phyloP scores from a whole-genome alignment of 768 basidiomycete genomes.

The Scleroderma bovista region DNA sequence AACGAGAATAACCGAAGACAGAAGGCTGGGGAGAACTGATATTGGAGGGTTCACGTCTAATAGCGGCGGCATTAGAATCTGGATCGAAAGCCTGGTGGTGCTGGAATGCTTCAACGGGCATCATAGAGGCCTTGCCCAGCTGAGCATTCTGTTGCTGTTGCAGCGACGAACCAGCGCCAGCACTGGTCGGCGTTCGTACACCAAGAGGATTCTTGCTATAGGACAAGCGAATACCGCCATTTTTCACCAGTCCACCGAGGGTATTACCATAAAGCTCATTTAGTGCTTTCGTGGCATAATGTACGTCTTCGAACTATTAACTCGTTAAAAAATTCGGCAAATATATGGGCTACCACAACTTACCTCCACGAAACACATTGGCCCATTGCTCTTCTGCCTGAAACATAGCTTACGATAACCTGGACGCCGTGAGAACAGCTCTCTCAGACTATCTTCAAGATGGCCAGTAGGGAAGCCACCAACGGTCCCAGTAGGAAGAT shows the following conservation, averaged over 20 bases:
- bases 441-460: slow-evolving; percentile 82
- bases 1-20: slow-evolving; percentile 27
- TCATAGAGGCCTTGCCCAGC: slow-evolving; percentile 21
- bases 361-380: slow-evolving; percentile 99
- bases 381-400: slow-evolving; percentile 93
- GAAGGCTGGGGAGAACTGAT: slow-evolving; percentile 22
- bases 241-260: slow-evolving; percentile 89
- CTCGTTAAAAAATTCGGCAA: slow-evolving; percentile 1
- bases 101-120: slow-evolving; percentile 23
- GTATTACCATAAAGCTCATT: slow-evolving; percentile 87
- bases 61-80: slow-evolving; percentile 14
- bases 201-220: slow-evolving; percentile 99
- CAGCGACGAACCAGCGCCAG: slow-evolving; percentile 22
- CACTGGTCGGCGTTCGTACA: slow-evolving; percentile 73
- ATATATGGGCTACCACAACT: slow-evolving; percentile 7
- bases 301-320: slow-evolving; percentile 83
- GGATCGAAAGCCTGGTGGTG: slow-evolving; percentile 26
- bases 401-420: slow-evolving; percentile 93
- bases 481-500: slow-evolving; percentile 77
- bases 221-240: slow-evolving; percentile 91
- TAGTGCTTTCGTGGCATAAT: slow-evolving; percentile 79
- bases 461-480: slow-evolving; percentile 73
- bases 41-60: slow-evolving; percentile 21
- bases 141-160: slow-evolving; percentile 22
- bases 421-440: slow-evolving; percentile 69